These are phyloP conservation scores for Lactarius trivialis DNA, from an alignment of 768 basidiomycete species.

Conservation along the genomic window DNA sequence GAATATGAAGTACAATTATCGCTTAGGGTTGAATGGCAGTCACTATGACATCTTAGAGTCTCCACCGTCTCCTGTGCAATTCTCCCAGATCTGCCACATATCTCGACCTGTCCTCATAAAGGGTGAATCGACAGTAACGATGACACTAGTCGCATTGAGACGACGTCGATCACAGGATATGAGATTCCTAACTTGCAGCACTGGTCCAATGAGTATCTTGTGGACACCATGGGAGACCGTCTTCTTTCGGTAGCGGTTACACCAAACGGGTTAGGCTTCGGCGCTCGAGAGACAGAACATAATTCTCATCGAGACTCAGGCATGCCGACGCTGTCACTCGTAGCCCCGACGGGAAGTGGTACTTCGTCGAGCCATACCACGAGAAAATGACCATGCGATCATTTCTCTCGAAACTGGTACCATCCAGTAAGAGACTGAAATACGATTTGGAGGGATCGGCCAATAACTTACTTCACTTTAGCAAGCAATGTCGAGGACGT, in stretches of 20 bases:
- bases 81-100: conserved; percentile 58
- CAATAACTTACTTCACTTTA: conserved; percentile 3
- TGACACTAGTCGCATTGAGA: background rate
- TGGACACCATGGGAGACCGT: conserved; percentile 44
- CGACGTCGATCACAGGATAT: conserved; percentile 36
- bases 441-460: background rate
- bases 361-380: conserved; percentile 70
- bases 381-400: conserved; percentile 60
- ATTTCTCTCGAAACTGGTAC: conserved; percentile 40
- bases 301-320: conserved; percentile 35
- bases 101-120: conserved; percentile 70
- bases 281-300: background rate
- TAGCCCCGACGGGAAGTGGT: conserved; percentile 47
- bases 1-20: background rate
- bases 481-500: conserved; percentile 31
- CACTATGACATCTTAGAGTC: conserved; percentile 42
- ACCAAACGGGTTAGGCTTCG: conserved; percentile 62
- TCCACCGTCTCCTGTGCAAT: conserved; percentile 63
- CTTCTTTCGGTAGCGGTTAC: conserved; percentile 72
- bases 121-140: conserved; percentile 35
- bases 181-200: conserved; percentile 39
- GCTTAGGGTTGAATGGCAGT: conserved; percentile 53
- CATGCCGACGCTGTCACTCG: conserved; percentile 68
- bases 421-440: background rate
- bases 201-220: conserved; percentile 67